phyloP scores from a whole-genome alignment of 192 early-diverging fungal species.

The Ambispora gerdemannii region DNA sequence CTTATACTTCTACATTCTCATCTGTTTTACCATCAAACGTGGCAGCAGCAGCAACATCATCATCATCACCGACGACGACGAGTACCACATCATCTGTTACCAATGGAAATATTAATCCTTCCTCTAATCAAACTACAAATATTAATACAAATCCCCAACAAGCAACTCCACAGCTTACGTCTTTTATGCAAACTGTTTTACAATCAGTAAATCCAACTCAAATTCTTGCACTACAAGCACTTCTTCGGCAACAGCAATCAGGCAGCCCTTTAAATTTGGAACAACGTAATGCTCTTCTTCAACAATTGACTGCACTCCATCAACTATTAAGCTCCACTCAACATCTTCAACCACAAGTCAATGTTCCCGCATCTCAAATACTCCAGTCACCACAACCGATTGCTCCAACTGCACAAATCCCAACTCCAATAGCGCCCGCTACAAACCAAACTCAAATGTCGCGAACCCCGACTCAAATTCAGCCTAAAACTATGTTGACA shows the following conservation, averaged over 20 bases:
- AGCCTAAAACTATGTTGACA: neutral
- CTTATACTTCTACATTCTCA: neutral
- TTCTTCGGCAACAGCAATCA: constrained; percentile 8
- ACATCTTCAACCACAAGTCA: neutral
- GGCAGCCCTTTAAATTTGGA: neutral
- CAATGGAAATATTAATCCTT: no score
- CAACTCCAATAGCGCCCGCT: neutral
- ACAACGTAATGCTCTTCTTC: constrained; percentile 24
- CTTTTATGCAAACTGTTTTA: constrained; percentile 29
- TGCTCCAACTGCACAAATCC: neutral
- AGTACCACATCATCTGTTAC: neutral
- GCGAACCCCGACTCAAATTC: neutral
- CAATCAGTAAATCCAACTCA: constrained; percentile 26
- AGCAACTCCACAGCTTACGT: constrained; percentile 1
- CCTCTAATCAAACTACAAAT: neutral
- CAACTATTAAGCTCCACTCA: constrained; percentile 12
- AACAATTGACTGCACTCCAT: constrained; percentile 18
- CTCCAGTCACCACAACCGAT: neutral
- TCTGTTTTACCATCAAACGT: neutral
- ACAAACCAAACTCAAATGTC: neutral
- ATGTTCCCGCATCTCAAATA: neutral
- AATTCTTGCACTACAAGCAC: constrained; percentile 21
- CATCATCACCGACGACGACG: neutral
- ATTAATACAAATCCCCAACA: neutral
- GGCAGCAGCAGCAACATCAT: neutral